Base-by-base conservation (phyloP, 352 stramenopile species). In the Globisporangium orthogonon region DNA sequence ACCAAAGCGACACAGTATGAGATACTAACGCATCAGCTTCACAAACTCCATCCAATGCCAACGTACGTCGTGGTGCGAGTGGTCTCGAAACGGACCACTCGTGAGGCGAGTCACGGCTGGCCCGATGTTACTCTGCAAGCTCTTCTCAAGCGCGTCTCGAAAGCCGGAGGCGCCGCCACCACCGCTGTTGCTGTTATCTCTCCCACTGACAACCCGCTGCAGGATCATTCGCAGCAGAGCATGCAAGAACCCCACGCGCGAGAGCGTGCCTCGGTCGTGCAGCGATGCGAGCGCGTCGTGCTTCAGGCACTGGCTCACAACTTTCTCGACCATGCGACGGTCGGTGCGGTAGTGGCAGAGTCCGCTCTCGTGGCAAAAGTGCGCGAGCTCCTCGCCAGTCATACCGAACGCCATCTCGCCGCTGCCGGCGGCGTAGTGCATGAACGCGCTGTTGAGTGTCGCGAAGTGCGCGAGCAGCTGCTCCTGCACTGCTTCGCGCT, bases 311-410 rank as follows among this genome's bases (percentile, higher is more conserved):
- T 81, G 66, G 2, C 49, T 54, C 14, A 82, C 63, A 1, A 68
- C 47, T 51, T 83, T 83, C 50, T 87, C 69, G 14, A 81, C 40
- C 4, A 61, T 31, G 5, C 49, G 44, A 7, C 40, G 62, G 47
- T 88, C 76, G 17, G 58, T 66, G 9, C 65, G 37, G 49, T 79
- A 67, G 17, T 86, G 58, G 37, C 60, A 66, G 13, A 94, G 31
- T 15, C 70, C 65, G 33, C 77, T 84, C 67, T 94, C 83, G 53
- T 91, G 79, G n/a, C 82, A 59, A 58, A 94, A 89, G 48, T 94
- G 83, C 23, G 61, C 60, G 41, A 94, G 73, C 48, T 91, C 83
- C 37, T 65, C 62, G 4, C 73, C 74, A 35, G 46, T 84, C 79
- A 94, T 89, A 41, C 83, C 74, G 52, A 85, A 91, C 4, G 52